Evolutionary conservation across 768 basidiomycete genomes (phyloP).

Genomic region (Boletus coccyginus): DNA sequence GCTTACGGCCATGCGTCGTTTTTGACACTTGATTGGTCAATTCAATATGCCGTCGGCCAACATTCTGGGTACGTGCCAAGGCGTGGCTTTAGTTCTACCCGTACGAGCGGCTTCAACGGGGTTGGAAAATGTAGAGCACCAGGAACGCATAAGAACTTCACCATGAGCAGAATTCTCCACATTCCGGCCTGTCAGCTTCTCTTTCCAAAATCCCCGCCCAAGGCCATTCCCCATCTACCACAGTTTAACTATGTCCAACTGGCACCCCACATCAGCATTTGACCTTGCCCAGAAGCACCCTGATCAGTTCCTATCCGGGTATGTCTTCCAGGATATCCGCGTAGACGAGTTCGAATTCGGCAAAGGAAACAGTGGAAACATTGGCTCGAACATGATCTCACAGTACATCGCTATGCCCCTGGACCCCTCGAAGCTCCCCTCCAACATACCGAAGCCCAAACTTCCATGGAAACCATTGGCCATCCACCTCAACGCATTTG

Average conservation of each 20-base stretch:
- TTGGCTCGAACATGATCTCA: slow-evolving; percentile 9
- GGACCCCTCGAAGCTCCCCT: neutral
- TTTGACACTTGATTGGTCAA: too few relatives aligned
- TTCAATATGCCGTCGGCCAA: too few relatives aligned
- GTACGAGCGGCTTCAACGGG: too few relatives aligned
- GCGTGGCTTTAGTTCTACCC: too few relatives aligned
- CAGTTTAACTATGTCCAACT: neutral
- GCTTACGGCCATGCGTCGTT: too few relatives aligned
- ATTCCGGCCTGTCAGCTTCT: neutral
- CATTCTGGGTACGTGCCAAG: too few relatives aligned
- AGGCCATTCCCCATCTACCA: neutral
- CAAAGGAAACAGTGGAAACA: neutral
- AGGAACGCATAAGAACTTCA: too few relatives aligned
- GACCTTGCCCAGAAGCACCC: neutral
- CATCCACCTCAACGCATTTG: slow-evolving; percentile 4
- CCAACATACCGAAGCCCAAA: neutral
- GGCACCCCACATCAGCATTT: neutral
- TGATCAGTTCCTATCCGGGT: neutral
- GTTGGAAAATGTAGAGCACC: too few relatives aligned
- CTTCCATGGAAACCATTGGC: neutral
- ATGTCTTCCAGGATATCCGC: neutral
- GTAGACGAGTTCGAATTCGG: slow-evolving; percentile 8
- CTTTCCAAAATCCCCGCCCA: neutral
- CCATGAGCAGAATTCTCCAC: too few relatives aligned
- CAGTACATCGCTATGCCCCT: neutral